Evolutionary conservation across 306 rosid species (phyloP).

Genomic region (Prunus mongolica): DNA sequence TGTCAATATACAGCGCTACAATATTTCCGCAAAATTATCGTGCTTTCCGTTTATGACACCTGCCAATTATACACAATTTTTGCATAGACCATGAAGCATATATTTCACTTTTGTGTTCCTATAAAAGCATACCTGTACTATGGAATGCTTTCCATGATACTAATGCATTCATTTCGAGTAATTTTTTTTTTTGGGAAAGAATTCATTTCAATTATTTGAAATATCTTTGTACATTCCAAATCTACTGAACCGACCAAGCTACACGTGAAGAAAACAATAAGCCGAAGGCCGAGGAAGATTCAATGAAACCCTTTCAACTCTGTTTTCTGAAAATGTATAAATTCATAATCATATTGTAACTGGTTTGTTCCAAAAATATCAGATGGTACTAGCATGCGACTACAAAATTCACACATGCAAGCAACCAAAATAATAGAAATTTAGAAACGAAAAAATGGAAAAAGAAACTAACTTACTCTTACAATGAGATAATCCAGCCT

Average conservation of each 20-base stretch:
- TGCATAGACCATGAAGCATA: neutral
- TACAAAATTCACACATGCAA: conserved; percentile 4
- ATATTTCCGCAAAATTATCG: neutral
- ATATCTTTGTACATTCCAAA: neutral
- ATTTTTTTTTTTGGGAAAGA: neutral
- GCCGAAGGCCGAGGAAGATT: neutral
- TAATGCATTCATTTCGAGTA: neutral
- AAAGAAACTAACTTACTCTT: neutral
- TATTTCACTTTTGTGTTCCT: neutral
- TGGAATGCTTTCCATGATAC: neutral
- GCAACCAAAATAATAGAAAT: neutral
- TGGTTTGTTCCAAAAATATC: neutral
- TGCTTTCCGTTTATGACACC: neutral
- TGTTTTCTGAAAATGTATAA: neutral
- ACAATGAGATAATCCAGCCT: neutral
- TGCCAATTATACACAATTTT: neutral
- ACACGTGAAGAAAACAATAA: neutral
- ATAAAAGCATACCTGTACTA: neutral
- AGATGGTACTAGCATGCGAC: neutral
- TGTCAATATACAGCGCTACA: neutral
- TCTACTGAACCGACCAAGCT: neutral
- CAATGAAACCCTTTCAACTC: neutral
- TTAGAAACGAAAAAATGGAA: neutral
- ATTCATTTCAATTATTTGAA: neutral
- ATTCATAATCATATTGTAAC: neutral